Percentiles rank a stretch among this genome's conserved stretches.
These are phyloP conservation scores for Laburnicola sp. DNA, from an alignment of 2,329 filamentous ascomycete species.

Conservation along the genomic window DNA sequence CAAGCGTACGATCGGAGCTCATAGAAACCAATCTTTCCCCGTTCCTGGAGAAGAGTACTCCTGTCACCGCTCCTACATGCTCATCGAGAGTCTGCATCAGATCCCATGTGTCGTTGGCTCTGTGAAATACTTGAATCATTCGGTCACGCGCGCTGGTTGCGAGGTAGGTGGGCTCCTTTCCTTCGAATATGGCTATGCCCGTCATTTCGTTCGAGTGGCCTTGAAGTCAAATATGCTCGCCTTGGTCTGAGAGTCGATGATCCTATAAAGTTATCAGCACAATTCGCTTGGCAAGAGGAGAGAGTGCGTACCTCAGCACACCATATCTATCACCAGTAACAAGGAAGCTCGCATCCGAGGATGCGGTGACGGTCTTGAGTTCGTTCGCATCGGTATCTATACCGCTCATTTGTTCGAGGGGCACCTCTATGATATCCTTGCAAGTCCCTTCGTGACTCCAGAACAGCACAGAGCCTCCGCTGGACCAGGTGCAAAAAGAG, in stretches of 20 bases:
- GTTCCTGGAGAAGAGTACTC: constrained; percentile 73
- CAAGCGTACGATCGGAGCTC: constrained; percentile 76
- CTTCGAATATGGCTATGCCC: constrained; percentile 73
- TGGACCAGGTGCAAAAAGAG: constrained; percentile 88
- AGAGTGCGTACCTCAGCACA: constrained; percentile 62
- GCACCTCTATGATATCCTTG: constrained; percentile 65
- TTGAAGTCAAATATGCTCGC: constrained; percentile 71
- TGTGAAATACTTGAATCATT: constrained; percentile 86
- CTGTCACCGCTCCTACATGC: constrained; percentile 82
- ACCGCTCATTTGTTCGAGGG: constrained; percentile 64
- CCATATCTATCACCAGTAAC: constrained; percentile 86
- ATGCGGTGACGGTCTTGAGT: constrained; percentile 61
- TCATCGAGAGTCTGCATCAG: constrained; percentile 91
- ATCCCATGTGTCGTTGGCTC: constrained; percentile 62
- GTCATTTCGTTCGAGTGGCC: constrained; percentile 87
- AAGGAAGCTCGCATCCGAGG: constrained; percentile 65
- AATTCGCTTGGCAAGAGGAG: not conserved
- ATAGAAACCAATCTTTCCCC: constrained; percentile 78
- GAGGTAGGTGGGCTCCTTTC: constrained; percentile 66
- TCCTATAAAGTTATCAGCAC: constrained; percentile 45
- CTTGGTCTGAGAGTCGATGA: constrained; percentile 66
- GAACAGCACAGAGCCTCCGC: constrained; percentile 75
- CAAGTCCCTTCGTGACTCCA: constrained; percentile 77
- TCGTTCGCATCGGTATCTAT: constrained; percentile 59
- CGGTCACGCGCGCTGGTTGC: constrained; percentile 81